Evolutionary conservation across 2,329 filamentous ascomycete species (phyloP), one percentile per base, ranked within the genome.

Genomic region (Microascus cirrosus): DNA sequence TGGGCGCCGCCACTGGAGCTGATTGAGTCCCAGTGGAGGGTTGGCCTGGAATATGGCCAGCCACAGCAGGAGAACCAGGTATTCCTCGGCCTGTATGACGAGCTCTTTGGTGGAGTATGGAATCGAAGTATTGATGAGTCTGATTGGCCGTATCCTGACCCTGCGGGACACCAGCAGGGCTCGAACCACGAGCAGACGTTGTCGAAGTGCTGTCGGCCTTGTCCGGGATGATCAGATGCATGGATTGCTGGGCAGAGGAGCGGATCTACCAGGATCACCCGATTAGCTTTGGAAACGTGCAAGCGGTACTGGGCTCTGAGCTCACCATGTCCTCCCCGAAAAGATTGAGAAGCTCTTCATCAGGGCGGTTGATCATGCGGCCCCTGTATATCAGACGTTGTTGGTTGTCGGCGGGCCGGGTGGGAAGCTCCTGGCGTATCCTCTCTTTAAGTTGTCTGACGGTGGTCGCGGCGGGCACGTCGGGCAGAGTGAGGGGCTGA

Each of bases 331-430:
- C 77, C 58, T 75, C 70, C 2, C 82, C 81, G 64, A 86, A 81
- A 2, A 85, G 69, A 42, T 82, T 76, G 25, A 75, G 65, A 69
- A 86, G 71, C 18, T 77, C 83, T 59, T 83, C 80, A 12, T 70
- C 69, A 42, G 84, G 81, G 55, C 76, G 76, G 34, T 73, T 67
- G 54, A 86, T 69, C 53, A 83, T 73, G 39, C 81, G 77, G 1
- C 83, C 83, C 50, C 79, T 74, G 63, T 85, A 77, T 42, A 86
- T 86, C 59, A 86, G 69, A 50, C 83, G 75, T 66, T 85, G 81
- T 36, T 77, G 74, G 36, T 81, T 75, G 60, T 82, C 75, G 18
- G 74, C 63, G 3, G 82, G 81, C 56, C 74, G 77, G 52, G 77
- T 67, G 25, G 74, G 69, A 50, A 85, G 66, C 3, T 68, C 65